Conservation (phyloP, 768 basidiomycete species). For the Arthromyces matolae region DNA sequence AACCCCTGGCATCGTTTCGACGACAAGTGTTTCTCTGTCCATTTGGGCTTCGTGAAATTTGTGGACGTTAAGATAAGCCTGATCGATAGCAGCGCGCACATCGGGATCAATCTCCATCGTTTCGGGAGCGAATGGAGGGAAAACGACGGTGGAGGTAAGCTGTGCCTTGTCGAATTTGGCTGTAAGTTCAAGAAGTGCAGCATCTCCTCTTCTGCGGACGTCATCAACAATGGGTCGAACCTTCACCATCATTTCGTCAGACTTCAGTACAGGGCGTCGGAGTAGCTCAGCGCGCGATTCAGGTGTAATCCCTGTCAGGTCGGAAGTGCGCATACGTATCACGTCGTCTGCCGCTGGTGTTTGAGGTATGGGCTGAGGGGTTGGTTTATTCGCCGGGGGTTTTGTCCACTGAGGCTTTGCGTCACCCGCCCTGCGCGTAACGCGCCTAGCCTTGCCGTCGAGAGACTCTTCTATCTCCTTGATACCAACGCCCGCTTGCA, state of each 20-base stretch:
- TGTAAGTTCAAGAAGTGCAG: conserved; percentile 82
- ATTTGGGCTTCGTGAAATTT: conserved; percentile 90
- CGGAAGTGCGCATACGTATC: conserved; percentile 78
- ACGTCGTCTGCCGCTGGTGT: conserved; percentile 30
- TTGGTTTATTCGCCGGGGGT: conserved; percentile 16
- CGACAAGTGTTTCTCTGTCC: conserved; percentile 63
- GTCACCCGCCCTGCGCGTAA: conserved; percentile 85
- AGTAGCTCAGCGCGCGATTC: conserved; percentile 67
- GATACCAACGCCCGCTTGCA: conserved; percentile 76
- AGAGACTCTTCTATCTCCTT: conserved; percentile 81
- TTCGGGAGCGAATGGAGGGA: conserved; percentile 74
- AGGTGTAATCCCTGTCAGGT: conserved; percentile 45
- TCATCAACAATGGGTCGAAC: conserved; percentile 92
- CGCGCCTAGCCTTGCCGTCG: conserved; percentile 80
- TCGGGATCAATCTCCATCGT: conserved; percentile 55
- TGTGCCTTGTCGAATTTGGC: conserved; percentile 89
- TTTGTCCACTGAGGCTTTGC: conserved; percentile 82
- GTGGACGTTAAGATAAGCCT: conserved; percentile 87
- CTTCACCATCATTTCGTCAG: conserved; percentile 84
- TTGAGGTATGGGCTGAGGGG: conserved; percentile 2
- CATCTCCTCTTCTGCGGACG: conserved; percentile 81
- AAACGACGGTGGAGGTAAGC: conserved; percentile 64
- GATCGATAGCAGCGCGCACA: conserved; percentile 80
- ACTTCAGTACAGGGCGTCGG: conserved; percentile 85
- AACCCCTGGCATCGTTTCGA: conserved; percentile 98